These are phyloP conservation scores for Arabidopsis hybrid DNA, from an alignment of 441 rosid genomes.

Conservation along the genomic window DNA sequence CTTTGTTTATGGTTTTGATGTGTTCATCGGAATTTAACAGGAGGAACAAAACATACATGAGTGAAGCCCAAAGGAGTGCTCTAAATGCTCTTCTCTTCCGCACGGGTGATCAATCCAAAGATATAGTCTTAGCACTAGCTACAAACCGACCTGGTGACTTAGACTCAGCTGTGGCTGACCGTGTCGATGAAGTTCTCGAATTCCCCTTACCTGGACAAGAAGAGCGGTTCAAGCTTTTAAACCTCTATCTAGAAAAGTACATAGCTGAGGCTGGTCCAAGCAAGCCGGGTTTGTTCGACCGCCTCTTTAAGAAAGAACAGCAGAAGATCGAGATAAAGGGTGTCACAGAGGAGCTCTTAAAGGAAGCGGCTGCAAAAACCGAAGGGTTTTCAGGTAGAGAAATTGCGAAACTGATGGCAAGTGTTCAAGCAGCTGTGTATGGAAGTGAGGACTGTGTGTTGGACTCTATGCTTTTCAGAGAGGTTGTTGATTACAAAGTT, in stretches of 20 bases:
- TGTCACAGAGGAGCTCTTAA: conserved; percentile 66
- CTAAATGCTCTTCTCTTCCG: conserved; percentile 92
- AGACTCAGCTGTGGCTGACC: conserved; percentile 92
- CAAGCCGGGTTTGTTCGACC: conserved; percentile 64
- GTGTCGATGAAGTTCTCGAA: conserved; percentile 88
- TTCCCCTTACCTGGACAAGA: conserved; percentile 89
- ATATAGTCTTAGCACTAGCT: conserved; percentile 92
- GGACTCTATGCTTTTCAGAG: conserved; percentile 72
- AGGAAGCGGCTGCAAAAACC: conserved; percentile 81
- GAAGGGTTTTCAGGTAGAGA: conserved; percentile 92
- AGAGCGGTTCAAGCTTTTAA: conserved; percentile 85
- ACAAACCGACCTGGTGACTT: conserved; percentile 96
- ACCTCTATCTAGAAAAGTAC: conserved; percentile 86
- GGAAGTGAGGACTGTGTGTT: conserved; percentile 81
- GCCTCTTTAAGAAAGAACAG: conserved; percentile 65
- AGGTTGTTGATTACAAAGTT: conserved; percentile 86
- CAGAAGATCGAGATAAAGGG: conserved; percentile 81
- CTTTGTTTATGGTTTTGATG: conserved; percentile 27
- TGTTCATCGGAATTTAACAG: conserved; percentile 49
- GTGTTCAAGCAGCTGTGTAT: conserved; percentile 90
- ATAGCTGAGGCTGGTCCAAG: conserved; percentile 77
- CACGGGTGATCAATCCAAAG: conserved; percentile 95
- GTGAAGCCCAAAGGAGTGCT: conserved; percentile 98
- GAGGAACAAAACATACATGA: conserved; percentile 95
- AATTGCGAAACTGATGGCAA: conserved; percentile 84